Evolutionary conservation across 2,329 filamentous ascomycete genomes (phyloP), one percentile per base, ranked within the genome.

Genomic region (Phyllosticta citriasiana): DNA sequence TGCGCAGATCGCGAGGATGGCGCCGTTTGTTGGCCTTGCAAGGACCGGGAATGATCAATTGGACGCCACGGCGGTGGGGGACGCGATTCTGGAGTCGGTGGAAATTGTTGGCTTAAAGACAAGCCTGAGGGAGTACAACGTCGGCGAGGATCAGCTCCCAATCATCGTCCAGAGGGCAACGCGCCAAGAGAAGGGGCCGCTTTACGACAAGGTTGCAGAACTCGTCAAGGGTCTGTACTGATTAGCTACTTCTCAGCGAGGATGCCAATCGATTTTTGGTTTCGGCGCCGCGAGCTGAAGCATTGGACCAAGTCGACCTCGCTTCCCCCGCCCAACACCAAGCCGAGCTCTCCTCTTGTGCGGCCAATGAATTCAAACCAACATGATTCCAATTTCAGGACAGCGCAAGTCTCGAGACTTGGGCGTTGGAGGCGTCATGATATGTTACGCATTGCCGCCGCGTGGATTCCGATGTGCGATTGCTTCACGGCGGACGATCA

Each of bases 61-160:
- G 51, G 79, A 81, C 71, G 78, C 75, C 2, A 67, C 72, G 51
- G 72, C 69, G 16, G 78, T 81, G 0, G 77, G 78, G 0, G 72
- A 78, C 57, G 74, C 70, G 19, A 73, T 82, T 10, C 27, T 77
- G 60, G 62, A 73, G 55, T 67, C 81, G 30, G 79, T 82, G 4
- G 67, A 72, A 63, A 67, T 69, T 1, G 63, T 82, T 51, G 79
- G 71, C 0, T 62, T 81, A 60, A 75, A 78, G 68, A 72, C 68
- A n/a, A 76, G 76, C 53, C 67, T 82, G 68, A 74, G 72, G 16
- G 75, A 78, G 66, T 79, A 79, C 62, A 67, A 74, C 52, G 76
- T 79, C 12, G 73, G 70, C 0, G 70, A 68, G 62, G 75, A 76
- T 62, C 71, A 79, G 67, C 68, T 77, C 25, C 68, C 72, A 6